phyloP scores from a whole-genome alignment of 345 rosid genomes.

The Gossypium herbaceum region DNA sequence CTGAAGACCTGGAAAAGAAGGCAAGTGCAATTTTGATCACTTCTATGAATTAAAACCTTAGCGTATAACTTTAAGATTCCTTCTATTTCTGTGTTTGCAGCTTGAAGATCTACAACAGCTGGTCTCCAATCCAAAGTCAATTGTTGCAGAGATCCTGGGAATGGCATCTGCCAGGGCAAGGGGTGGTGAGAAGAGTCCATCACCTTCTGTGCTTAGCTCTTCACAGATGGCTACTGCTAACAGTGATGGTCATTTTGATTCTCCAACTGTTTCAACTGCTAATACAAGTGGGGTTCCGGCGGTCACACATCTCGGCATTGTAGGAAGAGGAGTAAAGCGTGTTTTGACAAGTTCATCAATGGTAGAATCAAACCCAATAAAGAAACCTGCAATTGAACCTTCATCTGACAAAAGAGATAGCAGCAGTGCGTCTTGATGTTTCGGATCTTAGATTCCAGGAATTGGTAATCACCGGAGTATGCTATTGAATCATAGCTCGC shows the following conservation, averaged over 20 bases:
- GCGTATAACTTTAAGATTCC: neutral
- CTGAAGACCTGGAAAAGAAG: slow-evolving; percentile 88
- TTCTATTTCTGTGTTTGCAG: slow-evolving; percentile 37
- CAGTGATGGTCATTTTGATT: slow-evolving; percentile 49
- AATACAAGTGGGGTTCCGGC: slow-evolving; percentile 58
- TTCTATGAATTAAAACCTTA: neutral
- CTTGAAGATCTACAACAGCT: slow-evolving; percentile 89
- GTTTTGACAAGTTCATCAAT: slow-evolving; percentile 46
- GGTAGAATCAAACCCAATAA: slow-evolving; percentile 44
- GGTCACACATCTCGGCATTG: slow-evolving; percentile 83
- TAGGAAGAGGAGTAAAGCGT: slow-evolving; percentile 95
- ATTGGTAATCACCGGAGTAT: neutral
- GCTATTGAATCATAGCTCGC: neutral
- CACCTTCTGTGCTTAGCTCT: slow-evolving; percentile 46
- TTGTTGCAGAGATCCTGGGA: slow-evolving; percentile 72
- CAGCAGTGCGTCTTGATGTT: slow-evolving; percentile 29
- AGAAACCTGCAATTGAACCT: slow-evolving; percentile 55
- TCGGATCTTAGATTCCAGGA: neutral
- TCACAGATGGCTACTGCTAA: slow-evolving; percentile 49
- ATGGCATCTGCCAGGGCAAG: slow-evolving; percentile 47
- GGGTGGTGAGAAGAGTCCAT: slow-evolving; percentile 36
- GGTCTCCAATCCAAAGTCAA: slow-evolving; percentile 56
- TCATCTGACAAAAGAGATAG: slow-evolving; percentile 52
- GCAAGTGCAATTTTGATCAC: slow-evolving; percentile 30
- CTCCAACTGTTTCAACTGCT: slow-evolving; percentile 71